Evolutionary conservation across 2,329 filamentous ascomycete genomes (phyloP), one percentile per base, ranked within the genome.

Genomic region (Botrytis sinoallii): DNA sequence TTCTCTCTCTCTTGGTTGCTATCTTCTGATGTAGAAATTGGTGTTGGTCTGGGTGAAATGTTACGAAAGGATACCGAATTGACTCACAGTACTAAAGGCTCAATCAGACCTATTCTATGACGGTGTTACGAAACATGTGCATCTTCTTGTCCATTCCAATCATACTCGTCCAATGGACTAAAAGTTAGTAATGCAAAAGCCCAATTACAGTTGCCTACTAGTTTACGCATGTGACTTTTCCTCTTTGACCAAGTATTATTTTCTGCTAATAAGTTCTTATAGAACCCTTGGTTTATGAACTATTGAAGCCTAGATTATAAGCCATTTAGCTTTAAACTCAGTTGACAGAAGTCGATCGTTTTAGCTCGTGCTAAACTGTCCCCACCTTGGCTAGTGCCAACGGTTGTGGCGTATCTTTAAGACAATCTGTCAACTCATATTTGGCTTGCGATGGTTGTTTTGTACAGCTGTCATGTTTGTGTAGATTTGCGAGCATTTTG

Each of bases 1-100:
- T 63, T 55, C 52, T 40, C 66, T 73, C 48, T 64, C 55, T 68
- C 66, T 29, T 61, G 61, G 46, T 57, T 71, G 46, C 25, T 44
- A 42, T 48, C 14, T 14, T 4, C 32, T 46, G 12, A 10, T 44
- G 35, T 63, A 32, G 18, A 16, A 42, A 32, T 35, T 44, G 44
- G 38, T 57, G 35, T 66, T 48, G 20, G 29, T 40, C 42, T 44
- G 14, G 44, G 60, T 29, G 20, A 29, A 20, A 42, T 42, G 16
- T 9, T 68, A 68, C 35, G 3, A 48, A 48, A 48, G 14, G 20
- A 66, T n/a, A 22, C 5, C 16, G 9, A n/a, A 25, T 38, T 25
- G 25, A 18, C 14, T 44, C 44, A 16, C 2, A 16, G 25, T 35
- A 66, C 29, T 35, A 8, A 8, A 55, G 9, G 46, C 42, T 22